Conservation (phyloP, 306 rosid species). For the Sesbania bispinosa region DNA sequence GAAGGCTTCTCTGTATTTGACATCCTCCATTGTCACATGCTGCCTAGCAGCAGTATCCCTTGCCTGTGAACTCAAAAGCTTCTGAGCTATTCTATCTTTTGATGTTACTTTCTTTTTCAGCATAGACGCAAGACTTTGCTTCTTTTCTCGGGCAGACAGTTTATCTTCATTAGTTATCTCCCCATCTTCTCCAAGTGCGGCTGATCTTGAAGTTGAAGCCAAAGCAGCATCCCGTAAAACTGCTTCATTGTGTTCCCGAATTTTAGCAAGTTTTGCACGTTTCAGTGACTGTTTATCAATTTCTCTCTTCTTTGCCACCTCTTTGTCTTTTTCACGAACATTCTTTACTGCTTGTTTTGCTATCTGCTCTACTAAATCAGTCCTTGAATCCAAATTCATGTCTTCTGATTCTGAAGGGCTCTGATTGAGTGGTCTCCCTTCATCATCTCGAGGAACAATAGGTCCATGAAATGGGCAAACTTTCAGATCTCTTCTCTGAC, state of each 20-base stretch:
- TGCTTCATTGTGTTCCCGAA: conserved; percentile 82
- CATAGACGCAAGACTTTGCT: conserved; percentile 76
- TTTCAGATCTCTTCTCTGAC: conserved; percentile 62
- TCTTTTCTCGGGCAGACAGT: conserved; percentile 40
- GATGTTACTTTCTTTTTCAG: conserved; percentile 69
- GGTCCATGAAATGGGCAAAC: conserved; percentile 93
- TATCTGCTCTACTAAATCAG: conserved; percentile 50
- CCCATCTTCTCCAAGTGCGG: conserved; percentile 51
- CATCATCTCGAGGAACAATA: conserved; percentile 70
- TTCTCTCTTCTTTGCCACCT: conserved; percentile 44
- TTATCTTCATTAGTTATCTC: conserved; percentile 22
- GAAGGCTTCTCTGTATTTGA: conserved; percentile 68
- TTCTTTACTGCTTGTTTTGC: conserved; percentile 79
- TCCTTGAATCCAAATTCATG: conserved; percentile 22
- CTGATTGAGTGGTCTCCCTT: conserved; percentile 66
- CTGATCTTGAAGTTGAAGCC: conserved; percentile 76
- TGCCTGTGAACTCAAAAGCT: conserved; percentile 49
- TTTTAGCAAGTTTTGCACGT: conserved; percentile 80
- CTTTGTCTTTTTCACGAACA: conserved; percentile 64
- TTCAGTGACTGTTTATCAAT: conserved; percentile 51
- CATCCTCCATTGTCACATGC: conserved; percentile 47
- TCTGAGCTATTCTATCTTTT: conserved; percentile 69
- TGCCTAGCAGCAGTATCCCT: conserved; percentile 46
- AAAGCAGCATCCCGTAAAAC: conserved; percentile 76
- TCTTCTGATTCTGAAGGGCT: conserved; percentile 35